Evolutionary conservation across 441 rosid species (phyloP).

Genomic region (Pelargonium myrrhifolium): DNA sequence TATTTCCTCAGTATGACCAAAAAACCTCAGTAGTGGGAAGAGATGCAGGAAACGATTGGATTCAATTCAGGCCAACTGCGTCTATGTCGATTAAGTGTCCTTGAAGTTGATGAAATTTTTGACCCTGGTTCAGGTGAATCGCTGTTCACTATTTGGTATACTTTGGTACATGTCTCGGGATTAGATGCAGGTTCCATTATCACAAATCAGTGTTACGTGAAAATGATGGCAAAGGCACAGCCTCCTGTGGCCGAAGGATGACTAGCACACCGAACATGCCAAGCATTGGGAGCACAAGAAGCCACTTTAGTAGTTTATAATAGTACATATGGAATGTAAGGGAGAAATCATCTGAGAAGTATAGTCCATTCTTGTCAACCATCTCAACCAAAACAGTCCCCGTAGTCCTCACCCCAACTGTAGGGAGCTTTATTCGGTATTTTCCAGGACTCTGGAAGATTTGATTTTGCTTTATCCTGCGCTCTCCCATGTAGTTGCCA

Average conservation of each 20-base stretch:
- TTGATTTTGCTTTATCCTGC: conserved; percentile 64
- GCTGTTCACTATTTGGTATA: conserved; percentile 7
- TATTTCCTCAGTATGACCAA: no score
- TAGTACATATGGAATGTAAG: conserved; percentile 96
- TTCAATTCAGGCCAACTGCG: no score
- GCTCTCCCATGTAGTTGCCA: conserved; percentile 88
- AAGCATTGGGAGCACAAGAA: conserved; percentile 92
- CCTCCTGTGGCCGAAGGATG: conserved; percentile 88
- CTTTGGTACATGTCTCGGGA: conserved; percentile 4
- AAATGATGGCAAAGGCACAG: conserved; percentile 84
- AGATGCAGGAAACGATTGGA: no score
- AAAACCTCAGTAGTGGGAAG: no score
- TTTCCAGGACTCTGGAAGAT: conserved; percentile 64
- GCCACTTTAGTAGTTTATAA: conserved; percentile 95
- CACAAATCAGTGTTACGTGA: conserved; percentile 78
- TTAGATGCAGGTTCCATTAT: conserved; percentile 15
- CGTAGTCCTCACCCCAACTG: conserved; percentile 84
- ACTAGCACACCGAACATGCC: conserved; percentile 87
- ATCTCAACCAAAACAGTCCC: conserved; percentile 93
- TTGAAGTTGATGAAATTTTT: conserved; percentile 3
- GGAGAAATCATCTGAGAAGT: conserved; percentile 94
- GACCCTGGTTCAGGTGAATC: conserved; percentile 9
- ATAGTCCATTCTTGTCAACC: conserved; percentile 84
- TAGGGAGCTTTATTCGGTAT: conserved; percentile 71
- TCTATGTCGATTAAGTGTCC: no score